Base-by-base conservation (phyloP, 208 protist genomes). In the Trypanosoma scelopori region DNA sequence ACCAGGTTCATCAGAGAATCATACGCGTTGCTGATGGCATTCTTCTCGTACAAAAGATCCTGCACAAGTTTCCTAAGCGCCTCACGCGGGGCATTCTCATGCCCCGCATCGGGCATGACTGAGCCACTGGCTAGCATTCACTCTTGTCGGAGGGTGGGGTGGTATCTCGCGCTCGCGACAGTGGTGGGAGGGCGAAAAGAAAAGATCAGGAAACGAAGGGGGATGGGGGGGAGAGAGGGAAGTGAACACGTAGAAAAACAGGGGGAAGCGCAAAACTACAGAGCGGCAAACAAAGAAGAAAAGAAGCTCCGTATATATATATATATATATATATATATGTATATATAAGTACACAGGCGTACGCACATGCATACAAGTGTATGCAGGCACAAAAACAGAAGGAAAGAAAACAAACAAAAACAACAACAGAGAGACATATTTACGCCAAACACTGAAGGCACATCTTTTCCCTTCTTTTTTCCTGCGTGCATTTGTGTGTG, bases 201-300 rank as follows among this genome's bases (percentile, higher is more conserved):
- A 87, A 1, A 84, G 51, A n/a, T 69, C 68, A 42, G 74, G 79
- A 61, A 61, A 66, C 55, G 15, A 39, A 63, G 15, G 25, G 1
- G 1, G 32, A 16, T 49, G 1, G 6, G 45, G 20, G 13, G 23
- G 35, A n/a, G 50, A 25, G 42, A 47, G n/a, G 9, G 46, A 18
- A 37, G 5, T 32, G 0, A 20, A n/a, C n/a, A n/a, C n/a, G n/a
- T n/a, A n/a, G n/a, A n/a, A n/a, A n/a, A n/a, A n/a, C n/a, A n/a
- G n/a, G n/a, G n/a, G n/a, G n/a, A n/a, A n/a, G n/a, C n/a, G n/a
- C n/a, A n/a, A n/a, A n/a, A n/a, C n/a, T n/a, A n/a, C n/a, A n/a
- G n/a, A n/a, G n/a, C n/a, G n/a, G n/a, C n/a, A n/a, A n/a, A n/a
- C n/a, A n/a, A n/a, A n/a, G n/a, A n/a, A n/a, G n/a, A n/a, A n/a